Base-by-base conservation (phyloP, 2,329 filamentous ascomycete species). In the Botryotinia calthae region DNA sequence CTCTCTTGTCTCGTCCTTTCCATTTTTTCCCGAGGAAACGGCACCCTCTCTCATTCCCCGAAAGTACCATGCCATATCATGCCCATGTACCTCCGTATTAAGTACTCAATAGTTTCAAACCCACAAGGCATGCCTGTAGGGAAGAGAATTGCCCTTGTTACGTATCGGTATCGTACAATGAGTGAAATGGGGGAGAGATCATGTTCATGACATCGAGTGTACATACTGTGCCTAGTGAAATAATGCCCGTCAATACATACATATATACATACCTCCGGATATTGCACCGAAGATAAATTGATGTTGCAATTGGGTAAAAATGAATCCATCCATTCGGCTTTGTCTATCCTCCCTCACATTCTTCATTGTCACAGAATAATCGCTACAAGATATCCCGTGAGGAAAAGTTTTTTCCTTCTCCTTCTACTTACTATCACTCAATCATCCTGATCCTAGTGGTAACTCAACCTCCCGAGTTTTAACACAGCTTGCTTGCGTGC, bases 11-110 rank as follows among this genome's bases (percentile, higher is more conserved):
- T 71, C 40, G 48, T 40, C 40, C 40, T 59, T 42, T 40, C n/a
- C 25, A 28, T 20, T 31, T 22, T 67, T 59, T 72, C 66, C 62
- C 70, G 70, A 66, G 25, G 48, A 59, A 67, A 54, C 56, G 70
- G 70, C 67, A 72, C 70, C 51, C 40, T 37, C 51, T 66, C 61
- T 71, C n/a, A 65, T 51, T 71, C 25, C 46, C n/a, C 37, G 46
- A 40, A 9, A 34, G 20, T n/a, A 34, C 44, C 44, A 48, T 65
- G 42, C 63, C 64, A 51, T 40, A 34, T 42, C 5, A 5, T 40
- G 12, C n/a, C n/a, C 42, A 31, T n/a, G 64, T 40, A 54, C 46
- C 5, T 28, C 34, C 31, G 34, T 42, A 56, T 25, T 37, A 28
- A 28, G 64, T 40, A 40, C 46, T 40, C 22, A 12, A 51, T 51